These are phyloP conservation scores for Cunninghamia lanceolata DNA, from an alignment of 75 land plant species.

Conservation along the genomic window DNA sequence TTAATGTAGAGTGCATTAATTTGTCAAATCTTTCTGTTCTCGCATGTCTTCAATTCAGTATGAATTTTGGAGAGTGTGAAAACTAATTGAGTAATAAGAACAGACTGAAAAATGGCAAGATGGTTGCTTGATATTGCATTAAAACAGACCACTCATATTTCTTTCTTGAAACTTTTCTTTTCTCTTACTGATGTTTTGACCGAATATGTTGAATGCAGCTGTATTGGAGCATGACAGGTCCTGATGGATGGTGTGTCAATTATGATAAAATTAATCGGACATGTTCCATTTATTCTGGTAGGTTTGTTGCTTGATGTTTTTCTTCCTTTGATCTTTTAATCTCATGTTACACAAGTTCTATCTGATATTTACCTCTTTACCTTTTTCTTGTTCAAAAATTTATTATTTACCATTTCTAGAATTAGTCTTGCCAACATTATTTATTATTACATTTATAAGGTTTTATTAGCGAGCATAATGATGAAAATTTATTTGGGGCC, in stretches of 20 bases:
- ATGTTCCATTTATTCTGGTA: conserved; percentile 63
- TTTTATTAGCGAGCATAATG: neutral
- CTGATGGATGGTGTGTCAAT: conserved; percentile 84
- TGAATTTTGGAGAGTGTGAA: neutral
- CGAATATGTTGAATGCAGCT: conserved; percentile 26
- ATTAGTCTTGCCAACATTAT: neutral
- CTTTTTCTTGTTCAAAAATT: neutral
- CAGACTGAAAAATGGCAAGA: neutral
- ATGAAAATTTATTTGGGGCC: neutral
- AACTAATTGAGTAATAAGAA: neutral
- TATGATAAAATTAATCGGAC: conserved; percentile 49
- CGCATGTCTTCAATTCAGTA: neutral
- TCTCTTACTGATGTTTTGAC: neutral
- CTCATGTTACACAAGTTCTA: neutral
- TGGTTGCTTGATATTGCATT: neutral
- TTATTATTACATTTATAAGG: neutral
- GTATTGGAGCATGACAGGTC: conserved; percentile 62
- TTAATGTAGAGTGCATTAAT: neutral
- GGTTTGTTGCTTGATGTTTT: conserved; percentile 2
- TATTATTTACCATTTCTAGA: neutral
- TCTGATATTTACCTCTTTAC: neutral
- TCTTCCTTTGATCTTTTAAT: neutral
- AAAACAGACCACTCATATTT: neutral
- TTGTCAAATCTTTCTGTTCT: neutral
- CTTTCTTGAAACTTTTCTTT: neutral